Evolutionary conservation across 768 basidiomycete genomes (phyloP).

Genomic region (Russula dissimulans): DNA sequence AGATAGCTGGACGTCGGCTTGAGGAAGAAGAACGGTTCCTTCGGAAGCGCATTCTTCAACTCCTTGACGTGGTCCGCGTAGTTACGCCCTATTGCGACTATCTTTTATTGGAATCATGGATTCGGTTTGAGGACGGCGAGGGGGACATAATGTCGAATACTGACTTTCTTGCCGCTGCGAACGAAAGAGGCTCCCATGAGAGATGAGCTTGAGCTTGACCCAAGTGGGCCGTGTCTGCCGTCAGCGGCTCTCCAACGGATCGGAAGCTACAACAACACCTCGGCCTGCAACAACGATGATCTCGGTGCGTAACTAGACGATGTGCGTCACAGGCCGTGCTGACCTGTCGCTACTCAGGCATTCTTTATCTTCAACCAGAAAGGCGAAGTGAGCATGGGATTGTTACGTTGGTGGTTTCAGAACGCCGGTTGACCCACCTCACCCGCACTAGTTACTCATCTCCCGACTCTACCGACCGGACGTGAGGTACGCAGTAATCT

Average conservation of each 20-base stretch:
- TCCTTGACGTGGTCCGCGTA: constrained; percentile 90
- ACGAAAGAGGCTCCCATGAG: constrained; percentile 11
- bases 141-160: not conserved
- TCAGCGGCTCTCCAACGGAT: not conserved
- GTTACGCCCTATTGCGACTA: constrained; percentile 94
- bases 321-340: not conserved
- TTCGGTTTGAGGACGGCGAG: constrained; percentile 1
- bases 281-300: constrained; percentile 8
- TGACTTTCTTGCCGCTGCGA: constrained; percentile 16
- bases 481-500: constrained; percentile 59
- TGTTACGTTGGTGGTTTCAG: not conserved
- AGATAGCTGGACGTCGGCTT: constrained; percentile 94
- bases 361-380: constrained; percentile 99
- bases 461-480: constrained; percentile 93
- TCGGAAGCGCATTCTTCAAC: constrained; percentile 78
- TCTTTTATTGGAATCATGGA: constrained; percentile 34
- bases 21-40: constrained; percentile 97
- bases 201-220: not conserved
- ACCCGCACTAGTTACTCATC: constrained; percentile 67
- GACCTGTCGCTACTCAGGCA: constrained; percentile 43
- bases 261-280: not conserved
- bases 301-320: constrained; percentile 1
- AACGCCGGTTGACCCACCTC: constrained; percentile 6
- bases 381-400: constrained; percentile 63
- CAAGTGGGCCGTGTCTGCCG: not conserved